Evolutionary conservation across 352 stramenopile genomes (phyloP).

Genomic region (Pythium volutum): DNA sequence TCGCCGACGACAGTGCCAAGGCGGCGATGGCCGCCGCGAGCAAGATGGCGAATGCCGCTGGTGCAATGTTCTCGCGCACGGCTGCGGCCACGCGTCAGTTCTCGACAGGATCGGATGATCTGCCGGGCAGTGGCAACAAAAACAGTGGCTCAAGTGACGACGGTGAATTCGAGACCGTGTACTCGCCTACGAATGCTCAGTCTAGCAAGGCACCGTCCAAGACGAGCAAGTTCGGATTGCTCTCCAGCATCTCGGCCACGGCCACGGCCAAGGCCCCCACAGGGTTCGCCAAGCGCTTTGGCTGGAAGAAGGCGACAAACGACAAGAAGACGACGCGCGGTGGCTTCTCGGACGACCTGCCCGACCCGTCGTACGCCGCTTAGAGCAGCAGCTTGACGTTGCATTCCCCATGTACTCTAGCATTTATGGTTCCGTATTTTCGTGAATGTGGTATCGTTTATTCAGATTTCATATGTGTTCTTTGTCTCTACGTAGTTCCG

Average conservation of each 20-base stretch:
- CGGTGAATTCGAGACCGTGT: constrained; percentile 19
- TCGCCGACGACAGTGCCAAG: constrained; percentile 17
- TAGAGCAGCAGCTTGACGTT: neutral
- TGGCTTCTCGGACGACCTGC: constrained; percentile 21
- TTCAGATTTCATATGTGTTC: neutral
- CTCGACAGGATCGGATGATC: constrained; percentile 17
- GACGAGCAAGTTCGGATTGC: constrained; percentile 40
- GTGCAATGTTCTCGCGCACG: constrained; percentile 20
- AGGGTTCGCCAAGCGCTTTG: constrained; percentile 43
- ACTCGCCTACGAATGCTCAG: constrained; percentile 21
- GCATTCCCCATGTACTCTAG: neutral
- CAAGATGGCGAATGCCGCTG: constrained; percentile 21
- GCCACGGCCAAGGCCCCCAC: constrained; percentile 26
- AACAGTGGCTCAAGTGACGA: constrained; percentile 20
- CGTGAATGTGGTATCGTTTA: constrained; percentile 1
- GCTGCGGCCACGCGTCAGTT: constrained; percentile 16
- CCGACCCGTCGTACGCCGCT: constrained; percentile 14
- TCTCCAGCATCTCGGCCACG: constrained; percentile 34
- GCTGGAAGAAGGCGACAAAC: constrained; percentile 37
- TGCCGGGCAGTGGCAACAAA: constrained; percentile 12
- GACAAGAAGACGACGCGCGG: constrained; percentile 23
- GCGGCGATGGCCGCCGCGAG: constrained; percentile 16
- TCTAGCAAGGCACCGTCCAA: constrained; percentile 25
- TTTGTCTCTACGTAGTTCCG: neutral
- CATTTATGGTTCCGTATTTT: neutral